Conservation (phyloP, 176 grass and related monocot species). For the Juncus effusus region DNA sequence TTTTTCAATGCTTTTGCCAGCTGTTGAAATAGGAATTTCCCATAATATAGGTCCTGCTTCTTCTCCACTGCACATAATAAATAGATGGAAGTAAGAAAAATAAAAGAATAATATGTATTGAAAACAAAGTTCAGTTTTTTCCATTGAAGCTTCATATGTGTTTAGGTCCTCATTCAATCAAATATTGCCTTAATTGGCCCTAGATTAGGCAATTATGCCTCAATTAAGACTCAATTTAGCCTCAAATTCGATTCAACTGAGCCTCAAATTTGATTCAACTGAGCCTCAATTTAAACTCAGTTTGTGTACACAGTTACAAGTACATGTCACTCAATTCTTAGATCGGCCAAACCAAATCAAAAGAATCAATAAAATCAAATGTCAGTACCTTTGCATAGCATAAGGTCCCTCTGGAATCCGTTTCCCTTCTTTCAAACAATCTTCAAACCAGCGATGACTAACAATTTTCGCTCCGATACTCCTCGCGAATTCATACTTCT, state of each 20-base stretch:
- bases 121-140: too few relatives aligned
- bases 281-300: too few relatives aligned
- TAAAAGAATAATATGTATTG: background rate
- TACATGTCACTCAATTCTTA: too few relatives aligned
- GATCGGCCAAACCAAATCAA: background rate
- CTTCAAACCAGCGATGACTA: slow-evolving; percentile 72
- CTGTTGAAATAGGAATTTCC: slow-evolving; percentile 21
- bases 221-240: too few relatives aligned
- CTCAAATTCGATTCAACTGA: too few relatives aligned
- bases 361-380: background rate
- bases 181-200: too few relatives aligned
- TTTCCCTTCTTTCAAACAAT: slow-evolving; percentile 64
- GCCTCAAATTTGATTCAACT: too few relatives aligned
- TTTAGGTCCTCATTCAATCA: too few relatives aligned
- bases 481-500: slow-evolving; percentile 70
- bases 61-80: slow-evolving; percentile 53
- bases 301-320: too few relatives aligned
- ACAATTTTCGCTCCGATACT: slow-evolving; percentile 42
- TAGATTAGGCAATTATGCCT: too few relatives aligned
- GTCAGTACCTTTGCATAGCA: slow-evolving; percentile 53
- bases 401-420: slow-evolving; percentile 66
- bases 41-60: slow-evolving; percentile 70
- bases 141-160: too few relatives aligned
- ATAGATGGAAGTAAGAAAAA: slow-evolving; percentile 11
- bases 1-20: slow-evolving; percentile 27